Evolutionary conservation across 805 yeast species (phyloP).

Genomic region (Ogataea dorogensis): DNA sequence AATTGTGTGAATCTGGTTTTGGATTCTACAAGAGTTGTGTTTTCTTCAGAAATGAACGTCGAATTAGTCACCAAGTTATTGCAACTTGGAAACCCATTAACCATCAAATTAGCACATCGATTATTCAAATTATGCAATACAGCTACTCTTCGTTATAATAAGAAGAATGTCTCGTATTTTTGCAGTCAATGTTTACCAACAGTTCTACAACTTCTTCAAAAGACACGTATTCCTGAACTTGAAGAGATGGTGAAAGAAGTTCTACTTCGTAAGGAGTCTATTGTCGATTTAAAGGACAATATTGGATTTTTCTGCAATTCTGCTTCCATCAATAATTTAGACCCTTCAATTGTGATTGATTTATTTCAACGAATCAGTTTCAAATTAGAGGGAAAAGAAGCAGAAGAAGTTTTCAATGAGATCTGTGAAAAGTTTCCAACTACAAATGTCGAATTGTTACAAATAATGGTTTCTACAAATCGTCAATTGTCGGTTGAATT

Average conservation of each 20-base stretch:
- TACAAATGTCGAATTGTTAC: conserved; percentile 43
- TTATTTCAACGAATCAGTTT: conserved; percentile 33
- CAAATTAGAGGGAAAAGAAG: conserved; percentile 35
- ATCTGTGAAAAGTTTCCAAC: conserved; percentile 40
- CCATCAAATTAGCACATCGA: conserved; percentile 7
- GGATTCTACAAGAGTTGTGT: conserved; percentile 13
- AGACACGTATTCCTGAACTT: background rate
- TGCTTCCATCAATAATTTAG: conserved; percentile 16
- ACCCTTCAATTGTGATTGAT: conserved; percentile 26
- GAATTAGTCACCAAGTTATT: conserved; percentile 17
- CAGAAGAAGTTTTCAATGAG: conserved; percentile 49
- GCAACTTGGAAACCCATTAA: background rate
- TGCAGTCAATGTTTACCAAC: conserved; percentile 26
- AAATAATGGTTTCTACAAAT: conserved; percentile 47
- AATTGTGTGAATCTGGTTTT: conserved; percentile 18
- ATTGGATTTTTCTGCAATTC: conserved; percentile 32
- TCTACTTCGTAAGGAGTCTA: conserved; percentile 29
- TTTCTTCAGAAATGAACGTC: conserved; percentile 31
- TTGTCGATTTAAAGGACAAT: conserved; percentile 29
- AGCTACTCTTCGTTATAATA: conserved; percentile 22
- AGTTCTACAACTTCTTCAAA: conserved; percentile 15
- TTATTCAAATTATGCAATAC: conserved; percentile 28
- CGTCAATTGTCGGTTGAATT: conserved; percentile 55
- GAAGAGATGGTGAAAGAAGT: conserved; percentile 27
- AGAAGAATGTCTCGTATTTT: conserved; percentile 28